Percentiles rank a stretch among this genome's conserved stretches.
Conservation (phyloP, 805 yeast species). For the Wickerhamiella vanderwaltii region DNA sequence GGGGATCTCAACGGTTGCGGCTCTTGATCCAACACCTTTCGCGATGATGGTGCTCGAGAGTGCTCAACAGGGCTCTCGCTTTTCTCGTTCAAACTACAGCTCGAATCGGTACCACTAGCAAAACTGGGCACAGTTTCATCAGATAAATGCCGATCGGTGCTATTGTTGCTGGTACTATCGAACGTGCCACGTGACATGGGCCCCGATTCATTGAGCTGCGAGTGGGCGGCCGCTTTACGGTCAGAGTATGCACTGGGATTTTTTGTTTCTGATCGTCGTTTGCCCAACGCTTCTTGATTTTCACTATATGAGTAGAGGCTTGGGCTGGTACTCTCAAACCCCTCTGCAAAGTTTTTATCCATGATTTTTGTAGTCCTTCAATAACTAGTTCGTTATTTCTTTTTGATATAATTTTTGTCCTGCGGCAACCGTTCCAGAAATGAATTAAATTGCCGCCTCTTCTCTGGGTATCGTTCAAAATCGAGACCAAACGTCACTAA, state of each 20-base stretch:
- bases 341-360: too few relatives aligned
- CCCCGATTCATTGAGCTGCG: neutral
- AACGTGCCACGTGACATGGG: neutral
- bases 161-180: neutral
- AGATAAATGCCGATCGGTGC: too few relatives aligned
- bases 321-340: neutral
- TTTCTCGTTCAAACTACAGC: conserved; percentile 1
- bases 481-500: too few relatives aligned
- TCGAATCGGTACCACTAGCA: conserved; percentile 1
- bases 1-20: neutral
- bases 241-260: neutral
- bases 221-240: neutral
- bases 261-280: neutral
- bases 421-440: too few relatives aligned
- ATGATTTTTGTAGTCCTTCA: too few relatives aligned
- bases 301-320: neutral
- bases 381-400: too few relatives aligned
- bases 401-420: too few relatives aligned
- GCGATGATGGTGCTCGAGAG: neutral
- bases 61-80: conserved; percentile 7
- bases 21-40: too few relatives aligned
- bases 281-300: neutral
- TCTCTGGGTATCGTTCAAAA: too few relatives aligned
- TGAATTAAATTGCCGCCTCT: too few relatives aligned
- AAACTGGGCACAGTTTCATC: too few relatives aligned